phyloP scores from a whole-genome alignment of 371 early-diverging fungal species.

The Zychaea mexicana region DNA sequence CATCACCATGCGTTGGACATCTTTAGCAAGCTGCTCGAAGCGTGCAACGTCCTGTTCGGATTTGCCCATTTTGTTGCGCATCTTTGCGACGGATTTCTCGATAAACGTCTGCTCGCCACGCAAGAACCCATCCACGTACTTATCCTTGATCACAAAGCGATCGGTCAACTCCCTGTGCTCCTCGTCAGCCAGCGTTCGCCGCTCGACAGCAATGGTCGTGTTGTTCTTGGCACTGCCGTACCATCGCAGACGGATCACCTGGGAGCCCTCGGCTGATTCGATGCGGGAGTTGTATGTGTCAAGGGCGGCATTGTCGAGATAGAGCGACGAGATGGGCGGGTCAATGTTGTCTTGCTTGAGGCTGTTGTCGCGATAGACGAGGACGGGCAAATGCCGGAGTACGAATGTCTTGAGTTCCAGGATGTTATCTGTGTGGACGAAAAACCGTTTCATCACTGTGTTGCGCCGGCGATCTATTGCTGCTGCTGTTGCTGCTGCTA shows the following conservation, averaged over 20 bases:
- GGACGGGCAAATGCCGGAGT: slow-evolving; percentile 94
- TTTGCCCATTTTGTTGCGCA: slow-evolving; percentile 74
- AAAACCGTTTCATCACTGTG: slow-evolving; percentile 72
- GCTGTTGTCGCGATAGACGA: slow-evolving; percentile 84
- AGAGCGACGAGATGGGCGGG: slow-evolving; percentile 94
- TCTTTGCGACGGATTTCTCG: slow-evolving; percentile 76
- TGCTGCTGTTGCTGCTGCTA: not conserved
- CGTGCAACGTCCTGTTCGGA: slow-evolving; percentile 81
- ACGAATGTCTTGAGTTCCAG: slow-evolving; percentile 94
- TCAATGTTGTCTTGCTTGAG: slow-evolving; percentile 69
- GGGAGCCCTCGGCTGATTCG: slow-evolving; percentile 90
- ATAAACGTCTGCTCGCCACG: slow-evolving; percentile 76
- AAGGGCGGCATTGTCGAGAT: slow-evolving; percentile 92
- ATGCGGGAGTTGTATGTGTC: slow-evolving; percentile 93
- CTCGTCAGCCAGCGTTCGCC: slow-evolving; percentile 97
- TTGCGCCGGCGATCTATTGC: slow-evolving; percentile 35
- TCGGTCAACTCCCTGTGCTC: slow-evolving; percentile 97
- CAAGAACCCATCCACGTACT: slow-evolving; percentile 87
- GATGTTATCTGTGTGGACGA: slow-evolving; percentile 98
- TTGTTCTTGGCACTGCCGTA: slow-evolving; percentile 80
- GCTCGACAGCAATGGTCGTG: slow-evolving; percentile 88
- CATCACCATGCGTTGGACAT: slow-evolving; percentile 83
- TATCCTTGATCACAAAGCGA: slow-evolving; percentile 95
- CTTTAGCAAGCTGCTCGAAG: slow-evolving; percentile 72
- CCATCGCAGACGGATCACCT: slow-evolving; percentile 91